Base-by-base conservation (phyloP, 139 green algal species). In the Tetratostichococcus sp. region DNA sequence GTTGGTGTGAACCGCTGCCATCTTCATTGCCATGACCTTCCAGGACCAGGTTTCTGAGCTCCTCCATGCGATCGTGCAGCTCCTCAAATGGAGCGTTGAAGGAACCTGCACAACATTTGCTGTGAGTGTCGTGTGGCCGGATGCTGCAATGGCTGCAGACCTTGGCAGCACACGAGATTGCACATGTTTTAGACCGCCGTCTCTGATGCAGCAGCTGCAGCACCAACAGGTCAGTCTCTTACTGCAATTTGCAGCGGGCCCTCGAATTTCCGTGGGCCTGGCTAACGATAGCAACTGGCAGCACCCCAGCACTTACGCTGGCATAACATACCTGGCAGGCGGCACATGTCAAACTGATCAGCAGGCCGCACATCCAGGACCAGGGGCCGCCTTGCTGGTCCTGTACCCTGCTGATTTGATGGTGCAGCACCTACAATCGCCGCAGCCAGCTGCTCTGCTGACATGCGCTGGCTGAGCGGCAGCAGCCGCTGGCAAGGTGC, bases 301-400 rank as follows among this genome's bases (percentile, higher is more conserved):
- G n/a, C n/a, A n/a, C n/a, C n/a, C n/a, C n/a, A n/a, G n/a, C n/a
- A n/a, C n/a, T n/a, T n/a, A n/a, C n/a, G n/a, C n/a, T 43, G 62
- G 21, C 34, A 30, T 30, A 65, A 16, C 39, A 58, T 31, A 83
- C 82, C 85, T 65, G 86, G 76, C 67, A 92, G 58, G 32, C 82
- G 79, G 14, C 82, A 84, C 33, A 89, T 84, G 33, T 81, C 73
- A 77, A 89, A 97, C 82, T 97, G 87, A 65, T 85, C 72, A 1
- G 30, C 4, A 0, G 93, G 91, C 19, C 93, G 78, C 4, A 97
- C 93, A 74, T 97, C 93, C 58, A 97, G 67, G 34, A 97, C 23
- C 23, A 91, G 1, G 16, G 72, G 33, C 30, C 0, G 50, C 35
- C 58, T 43, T n/a, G 33, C 17, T 30, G 19, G 23, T 30, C 28